A percentile compares a stretch with the other conserved stretches of the same genome.
These are phyloP conservation scores for Trichoderma asperellum DNA, from an alignment of 2,329 filamentous ascomycete genomes.

Conservation along the genomic window DNA sequence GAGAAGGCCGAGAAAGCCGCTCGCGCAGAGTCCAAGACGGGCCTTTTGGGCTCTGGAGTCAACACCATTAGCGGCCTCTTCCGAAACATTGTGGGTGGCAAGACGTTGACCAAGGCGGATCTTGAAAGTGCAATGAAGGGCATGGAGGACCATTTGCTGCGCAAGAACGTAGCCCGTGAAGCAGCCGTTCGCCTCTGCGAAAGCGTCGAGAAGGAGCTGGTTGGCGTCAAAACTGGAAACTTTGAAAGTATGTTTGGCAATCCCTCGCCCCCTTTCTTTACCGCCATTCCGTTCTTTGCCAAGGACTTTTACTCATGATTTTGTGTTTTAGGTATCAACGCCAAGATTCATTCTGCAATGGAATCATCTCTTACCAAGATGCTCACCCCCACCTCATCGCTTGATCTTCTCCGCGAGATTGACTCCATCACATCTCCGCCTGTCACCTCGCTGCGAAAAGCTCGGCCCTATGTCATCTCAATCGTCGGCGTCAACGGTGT, in stretches of 20 bases:
- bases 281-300: too few relatives aligned
- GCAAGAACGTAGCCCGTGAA: constrained; percentile 96
- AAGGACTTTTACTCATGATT: neutral
- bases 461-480: constrained; percentile 92
- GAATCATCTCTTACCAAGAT: constrained; percentile 92
- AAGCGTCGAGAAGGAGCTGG: constrained; percentile 84
- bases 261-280: fast-evolving
- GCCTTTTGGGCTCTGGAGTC: constrained; percentile 77
- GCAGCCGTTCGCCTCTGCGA: constrained; percentile 89
- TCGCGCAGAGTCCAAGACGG: constrained; percentile 53
- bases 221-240: constrained; percentile 87
- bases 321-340: constrained; percentile 64
- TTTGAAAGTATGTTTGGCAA: constrained; percentile 68
- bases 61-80: constrained; percentile 87
- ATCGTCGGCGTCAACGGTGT: constrained; percentile 99
- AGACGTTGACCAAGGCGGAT: constrained; percentile 85
- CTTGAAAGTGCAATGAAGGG: constrained; percentile 90
- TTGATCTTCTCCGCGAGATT: constrained; percentile 94
- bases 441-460: constrained; percentile 62
- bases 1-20: constrained; percentile 57
- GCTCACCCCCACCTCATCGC: constrained; percentile 89
- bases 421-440: constrained; percentile 73
- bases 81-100: constrained; percentile 92
- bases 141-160: constrained; percentile 92
- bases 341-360: constrained; percentile 83